Percentiles rank a stretch among this genome's conserved stretches.
phyloP scores from a whole-genome alignment of 164 flowering plant species.

The Echeveria elegans region DNA sequence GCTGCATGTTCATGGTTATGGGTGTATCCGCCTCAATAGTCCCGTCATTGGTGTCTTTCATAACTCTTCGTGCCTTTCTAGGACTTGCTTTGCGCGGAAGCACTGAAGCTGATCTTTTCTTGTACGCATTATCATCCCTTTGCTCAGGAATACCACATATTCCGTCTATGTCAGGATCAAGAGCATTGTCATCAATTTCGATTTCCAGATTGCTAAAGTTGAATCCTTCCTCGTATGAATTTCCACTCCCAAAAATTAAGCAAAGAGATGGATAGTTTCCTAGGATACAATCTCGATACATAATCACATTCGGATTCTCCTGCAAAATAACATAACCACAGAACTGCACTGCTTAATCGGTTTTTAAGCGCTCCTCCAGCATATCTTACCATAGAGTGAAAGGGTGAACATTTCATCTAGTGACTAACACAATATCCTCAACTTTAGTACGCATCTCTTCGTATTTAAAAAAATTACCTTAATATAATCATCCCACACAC shows the following conservation, averaged over 20 bases:
- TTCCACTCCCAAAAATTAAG: constrained; percentile 20
- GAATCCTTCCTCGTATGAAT: constrained; percentile 12
- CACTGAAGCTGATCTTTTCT: constrained; percentile 14
- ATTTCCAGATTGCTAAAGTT: constrained; percentile 13
- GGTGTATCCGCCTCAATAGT: neutral
- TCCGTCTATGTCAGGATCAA: constrained; percentile 16
- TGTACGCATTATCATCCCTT: neutral
- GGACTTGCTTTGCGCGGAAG: constrained; percentile 10
- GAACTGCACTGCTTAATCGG: too few relatives aligned
- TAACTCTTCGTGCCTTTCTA: constrained; percentile 19
- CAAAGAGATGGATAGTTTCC: constrained; percentile 20
- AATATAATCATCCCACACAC: constrained; percentile 34
- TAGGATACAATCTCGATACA: constrained; percentile 21
- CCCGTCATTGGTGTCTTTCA: constrained; percentile 9
- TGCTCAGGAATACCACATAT: constrained; percentile 10
- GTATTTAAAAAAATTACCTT: constrained; percentile 20
- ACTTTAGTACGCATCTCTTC: neutral
- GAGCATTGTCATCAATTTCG: constrained; percentile 12
- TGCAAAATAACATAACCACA: constrained; percentile 18
- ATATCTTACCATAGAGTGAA: neutral
- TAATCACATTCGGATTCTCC: constrained; percentile 34
- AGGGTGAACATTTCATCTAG: neutral
- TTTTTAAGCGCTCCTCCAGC: too few relatives aligned
- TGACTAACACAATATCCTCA: neutral
- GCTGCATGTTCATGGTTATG: neutral